Evolutionary conservation across 2,329 filamentous ascomycete genomes (phyloP).

Genomic region (Xylariaceae sp.): DNA sequence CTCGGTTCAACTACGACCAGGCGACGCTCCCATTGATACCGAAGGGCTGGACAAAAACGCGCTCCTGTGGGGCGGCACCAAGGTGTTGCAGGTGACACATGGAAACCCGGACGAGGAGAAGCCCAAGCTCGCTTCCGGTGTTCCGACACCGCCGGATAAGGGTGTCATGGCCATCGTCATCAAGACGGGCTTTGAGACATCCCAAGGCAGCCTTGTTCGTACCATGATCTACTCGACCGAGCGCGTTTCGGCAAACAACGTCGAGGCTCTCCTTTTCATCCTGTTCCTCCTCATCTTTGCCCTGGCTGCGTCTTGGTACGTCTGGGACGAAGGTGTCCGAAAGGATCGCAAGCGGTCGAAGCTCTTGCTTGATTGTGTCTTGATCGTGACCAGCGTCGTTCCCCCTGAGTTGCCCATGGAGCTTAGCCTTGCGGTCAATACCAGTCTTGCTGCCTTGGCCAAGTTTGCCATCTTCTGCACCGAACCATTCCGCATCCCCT

Average conservation of each 20-base stretch:
- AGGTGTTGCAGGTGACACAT: conserved; percentile 92
- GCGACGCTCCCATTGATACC: conserved; percentile 72
- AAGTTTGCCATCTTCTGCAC: conserved; percentile 98
- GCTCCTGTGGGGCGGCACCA: conserved; percentile 95
- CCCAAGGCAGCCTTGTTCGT: conserved; percentile 91
- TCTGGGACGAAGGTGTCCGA: conserved; percentile 93
- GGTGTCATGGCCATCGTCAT: conserved; percentile 90
- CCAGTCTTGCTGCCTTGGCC: conserved; percentile 86
- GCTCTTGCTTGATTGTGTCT: conserved; percentile 90
- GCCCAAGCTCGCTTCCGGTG: conserved; percentile 66
- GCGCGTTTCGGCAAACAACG: conserved; percentile 96
- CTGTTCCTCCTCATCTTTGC: conserved; percentile 95
- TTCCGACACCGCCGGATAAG: conserved; percentile 82
- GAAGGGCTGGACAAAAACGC: conserved; percentile 95
- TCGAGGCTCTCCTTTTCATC: conserved; percentile 94
- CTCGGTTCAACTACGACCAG: conserved; percentile 83
- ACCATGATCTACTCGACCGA: conserved; percentile 99
- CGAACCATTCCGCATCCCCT: conserved; percentile 96
- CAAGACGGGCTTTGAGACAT: conserved; percentile 98
- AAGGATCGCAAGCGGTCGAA: conserved; percentile 96
- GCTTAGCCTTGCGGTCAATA: conserved; percentile 94
- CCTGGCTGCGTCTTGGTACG: conserved; percentile 96
- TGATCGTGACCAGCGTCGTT: conserved; percentile 96
- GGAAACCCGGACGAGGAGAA: conserved; percentile 71
- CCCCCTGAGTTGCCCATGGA: conserved; percentile 99